These are phyloP conservation scores for Caryopteris hybrid DNA, from an alignment of 305 asterid species.

Conservation along the genomic window DNA sequence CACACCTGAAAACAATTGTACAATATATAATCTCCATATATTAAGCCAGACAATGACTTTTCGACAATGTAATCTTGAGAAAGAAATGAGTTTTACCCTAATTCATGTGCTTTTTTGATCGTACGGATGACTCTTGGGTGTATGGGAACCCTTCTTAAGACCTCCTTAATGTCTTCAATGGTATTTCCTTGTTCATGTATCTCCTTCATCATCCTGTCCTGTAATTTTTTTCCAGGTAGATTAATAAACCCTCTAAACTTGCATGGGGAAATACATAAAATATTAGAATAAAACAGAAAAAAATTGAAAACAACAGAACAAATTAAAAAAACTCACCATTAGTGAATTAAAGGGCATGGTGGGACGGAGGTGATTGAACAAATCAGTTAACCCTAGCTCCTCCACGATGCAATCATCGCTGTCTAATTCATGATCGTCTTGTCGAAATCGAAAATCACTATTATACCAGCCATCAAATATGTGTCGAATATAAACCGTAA, in stretches of 20 bases:
- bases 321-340: constrained; percentile 52
- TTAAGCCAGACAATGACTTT: background rate
- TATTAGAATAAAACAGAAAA: background rate
- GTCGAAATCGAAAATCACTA: constrained; percentile 73
- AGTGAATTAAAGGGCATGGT: constrained; percentile 87
- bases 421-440: constrained; percentile 73
- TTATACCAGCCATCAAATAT: constrained; percentile 47
- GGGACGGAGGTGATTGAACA: constrained; percentile 64
- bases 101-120: constrained; percentile 48
- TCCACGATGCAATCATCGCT: constrained; percentile 87
- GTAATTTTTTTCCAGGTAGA: no score
- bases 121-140: constrained; percentile 57
- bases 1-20: constrained; percentile 44
- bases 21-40: no score
- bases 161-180: constrained; percentile 52
- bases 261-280: no score
- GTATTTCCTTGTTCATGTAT: constrained; percentile 53
- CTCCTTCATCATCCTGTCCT: constrained; percentile 69
- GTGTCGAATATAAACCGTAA: no score
- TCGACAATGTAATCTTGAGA: background rate
- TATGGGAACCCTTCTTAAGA: constrained; percentile 45
- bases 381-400: constrained; percentile 57
- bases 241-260: background rate
- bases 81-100: constrained; percentile 39
- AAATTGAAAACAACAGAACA: no score